phyloP scores from a whole-genome alignment of 1,284 basidiomycete genomes.

The Cerrena zonata region DNA sequence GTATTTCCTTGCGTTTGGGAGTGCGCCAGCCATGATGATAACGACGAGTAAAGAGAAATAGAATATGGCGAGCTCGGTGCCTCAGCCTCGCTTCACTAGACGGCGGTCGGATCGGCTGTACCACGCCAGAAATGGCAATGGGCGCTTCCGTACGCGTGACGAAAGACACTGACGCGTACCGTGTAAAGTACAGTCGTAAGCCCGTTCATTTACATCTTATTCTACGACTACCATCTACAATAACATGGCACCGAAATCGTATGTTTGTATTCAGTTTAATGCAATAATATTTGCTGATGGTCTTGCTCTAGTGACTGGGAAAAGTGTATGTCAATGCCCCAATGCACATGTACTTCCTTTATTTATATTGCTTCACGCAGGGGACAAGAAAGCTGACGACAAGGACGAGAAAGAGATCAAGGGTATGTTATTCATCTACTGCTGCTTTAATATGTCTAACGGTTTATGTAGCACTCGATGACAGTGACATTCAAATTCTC shows the following conservation, averaged over 20 bases:
- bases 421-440: too few relatives aligned
- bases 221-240: constrained; percentile 16
- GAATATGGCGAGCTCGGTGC: too few relatives aligned
- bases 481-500: constrained; percentile 97
- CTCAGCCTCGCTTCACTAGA: too few relatives aligned
- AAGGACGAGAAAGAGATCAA: constrained; percentile 91
- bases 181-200: constrained; percentile 8
- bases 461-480: constrained; percentile 72
- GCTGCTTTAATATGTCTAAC: constrained; percentile 11
- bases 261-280: constrained; percentile 25
- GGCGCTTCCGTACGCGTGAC: constrained; percentile 16
- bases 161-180: constrained; percentile 32
- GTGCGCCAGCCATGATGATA: constrained; percentile 77
- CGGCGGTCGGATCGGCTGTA: background rate
- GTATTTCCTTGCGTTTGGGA: constrained; percentile 83
- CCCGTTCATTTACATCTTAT: constrained; percentile 3
- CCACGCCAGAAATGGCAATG: background rate
- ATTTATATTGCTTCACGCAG: constrained; percentile 32
- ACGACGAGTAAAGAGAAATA: background rate
- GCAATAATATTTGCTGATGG: constrained; percentile 3
- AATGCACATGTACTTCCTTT: background rate
- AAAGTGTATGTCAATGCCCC: constrained; percentile 65
- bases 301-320: constrained; percentile 78
- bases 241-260: constrained; percentile 81
- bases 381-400: constrained; percentile 75